Evolutionary conservation across 805 yeast species (phyloP).

Genomic region (Pichia nanzhaoensis): DNA sequence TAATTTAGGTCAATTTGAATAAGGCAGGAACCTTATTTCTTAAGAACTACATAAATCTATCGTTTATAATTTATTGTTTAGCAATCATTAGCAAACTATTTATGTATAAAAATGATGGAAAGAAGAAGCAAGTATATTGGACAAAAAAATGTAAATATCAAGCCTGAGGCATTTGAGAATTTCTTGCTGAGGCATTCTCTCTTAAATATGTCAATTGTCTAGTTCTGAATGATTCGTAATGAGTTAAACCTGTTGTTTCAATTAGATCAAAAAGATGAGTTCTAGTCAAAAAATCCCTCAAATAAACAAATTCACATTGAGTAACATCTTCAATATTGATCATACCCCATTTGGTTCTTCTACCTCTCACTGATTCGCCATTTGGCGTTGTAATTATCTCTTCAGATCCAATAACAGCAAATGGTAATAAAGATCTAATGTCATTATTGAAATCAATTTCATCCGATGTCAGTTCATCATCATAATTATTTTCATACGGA

Average conservation of each 20-base stretch:
- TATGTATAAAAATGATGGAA: not conserved
- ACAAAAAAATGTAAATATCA: conserved; percentile 1
- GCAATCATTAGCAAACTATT: conserved; percentile 7
- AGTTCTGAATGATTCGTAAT: conserved; percentile 89
- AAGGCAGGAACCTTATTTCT: not conserved
- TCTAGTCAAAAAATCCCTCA: conserved; percentile 90
- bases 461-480: conserved; percentile 48
- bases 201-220: conserved; percentile 91
- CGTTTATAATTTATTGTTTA: not conserved
- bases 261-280: conserved; percentile 94
- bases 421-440: conserved; percentile 75
- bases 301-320: conserved; percentile 92
- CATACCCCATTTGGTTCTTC: conserved; percentile 91
- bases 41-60: too few relatives aligned
- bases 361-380: conserved; percentile 80
- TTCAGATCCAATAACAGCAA: conserved; percentile 92
- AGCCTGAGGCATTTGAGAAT: conserved; percentile 24
- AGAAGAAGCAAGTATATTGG: not conserved
- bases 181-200: conserved; percentile 64
- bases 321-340: conserved; percentile 89
- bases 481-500: conserved; percentile 56
- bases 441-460: conserved; percentile 69
- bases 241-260: conserved; percentile 81
- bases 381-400: conserved; percentile 57
- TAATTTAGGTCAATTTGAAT: not conserved